A percentile compares a stretch with the other conserved stretches of the same genome.
Evolutionary conservation across 2,329 filamentous ascomycete species (phyloP).

Genomic region (Aureobasidium vineae): DNA sequence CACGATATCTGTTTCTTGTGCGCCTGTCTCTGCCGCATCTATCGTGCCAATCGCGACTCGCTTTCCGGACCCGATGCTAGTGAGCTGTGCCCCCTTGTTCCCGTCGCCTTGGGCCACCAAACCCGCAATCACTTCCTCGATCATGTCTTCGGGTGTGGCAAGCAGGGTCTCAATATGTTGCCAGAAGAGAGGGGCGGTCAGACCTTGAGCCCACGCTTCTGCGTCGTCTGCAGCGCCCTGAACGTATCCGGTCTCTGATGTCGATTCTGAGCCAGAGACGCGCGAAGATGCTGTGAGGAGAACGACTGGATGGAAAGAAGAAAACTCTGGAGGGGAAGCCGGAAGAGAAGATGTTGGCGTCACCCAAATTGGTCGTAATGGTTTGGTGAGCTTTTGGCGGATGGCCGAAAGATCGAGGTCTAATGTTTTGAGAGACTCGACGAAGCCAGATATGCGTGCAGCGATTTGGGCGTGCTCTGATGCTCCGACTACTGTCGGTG

Average conservation of each 20-base stretch:
- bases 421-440: slow-evolving; percentile 56
- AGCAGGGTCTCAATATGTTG: slow-evolving; percentile 61
- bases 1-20: slow-evolving; percentile 38
- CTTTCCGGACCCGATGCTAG: slow-evolving; percentile 45
- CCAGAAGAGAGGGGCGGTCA: slow-evolving; percentile 83
- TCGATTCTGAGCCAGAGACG: slow-evolving; percentile 64
- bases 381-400: slow-evolving; percentile 61
- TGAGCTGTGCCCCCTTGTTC: slow-evolving; percentile 30
- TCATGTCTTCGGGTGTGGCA: slow-evolving; percentile 62
- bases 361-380: slow-evolving; percentile 76
- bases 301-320: slow-evolving; percentile 68
- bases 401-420: slow-evolving; percentile 59
- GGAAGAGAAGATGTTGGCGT: slow-evolving; percentile 63
- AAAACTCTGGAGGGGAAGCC: slow-evolving; percentile 48
- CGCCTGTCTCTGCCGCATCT: slow-evolving; percentile 41
- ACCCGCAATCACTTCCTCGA: slow-evolving; percentile 52
- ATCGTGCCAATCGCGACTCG: slow-evolving; percentile 45
- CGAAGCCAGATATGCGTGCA: slow-evolving; percentile 57
- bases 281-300: slow-evolving; percentile 81
- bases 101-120: slow-evolving; percentile 39
- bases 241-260: slow-evolving; percentile 71
- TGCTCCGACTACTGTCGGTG: slow-evolving; percentile 66
- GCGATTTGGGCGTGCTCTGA: slow-evolving; percentile 81
- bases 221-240: slow-evolving; percentile 94
- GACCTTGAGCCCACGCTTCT: slow-evolving; percentile 83